A percentile compares a stretch with the other conserved stretches of the same genome.
These are phyloP conservation scores for Megacollybia marginata DNA, from an alignment of 768 basidiomycete genomes.

Conservation along the genomic window DNA sequence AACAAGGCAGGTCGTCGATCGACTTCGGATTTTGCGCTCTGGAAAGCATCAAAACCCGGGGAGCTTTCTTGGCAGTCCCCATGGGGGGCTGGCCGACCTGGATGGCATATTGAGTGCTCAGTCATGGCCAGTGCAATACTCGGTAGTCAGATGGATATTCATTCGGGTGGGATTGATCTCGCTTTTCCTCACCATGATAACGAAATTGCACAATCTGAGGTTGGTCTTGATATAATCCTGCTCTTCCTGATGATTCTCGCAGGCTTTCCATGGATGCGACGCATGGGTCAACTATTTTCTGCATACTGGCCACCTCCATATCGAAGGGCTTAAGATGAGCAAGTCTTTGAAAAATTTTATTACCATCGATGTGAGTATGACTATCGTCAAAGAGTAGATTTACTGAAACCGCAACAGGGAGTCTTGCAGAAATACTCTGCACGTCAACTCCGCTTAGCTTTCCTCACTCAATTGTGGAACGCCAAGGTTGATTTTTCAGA, in stretches of 20 bases:
- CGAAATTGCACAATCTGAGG: slow-evolving; percentile 97
- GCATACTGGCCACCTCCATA: slow-evolving; percentile 97
- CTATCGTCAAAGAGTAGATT: slow-evolving; percentile 2
- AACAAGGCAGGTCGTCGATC: slow-evolving; percentile 60
- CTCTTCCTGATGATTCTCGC: slow-evolving; percentile 6
- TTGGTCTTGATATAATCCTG: slow-evolving; percentile 18
- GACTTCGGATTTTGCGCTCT: slow-evolving; percentile 91
- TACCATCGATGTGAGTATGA: slow-evolving; percentile 72
- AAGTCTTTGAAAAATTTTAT: slow-evolving; percentile 99
- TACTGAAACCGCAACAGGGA: slow-evolving; percentile 44
- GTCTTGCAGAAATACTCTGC: slow-evolving; percentile 77
- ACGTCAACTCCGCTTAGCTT: slow-evolving; percentile 85
- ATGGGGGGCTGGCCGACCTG: slow-evolving; percentile 94
- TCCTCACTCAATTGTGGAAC: slow-evolving; percentile 89
- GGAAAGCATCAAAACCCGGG: slow-evolving; percentile 95
- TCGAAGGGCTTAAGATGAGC: slow-evolving; percentile 98
- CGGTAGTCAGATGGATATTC: slow-evolving; percentile 92
- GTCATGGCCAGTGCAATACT: slow-evolving; percentile 94
- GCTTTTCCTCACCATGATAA: slow-evolving; percentile 99
- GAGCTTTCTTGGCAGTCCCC: slow-evolving; percentile 96
- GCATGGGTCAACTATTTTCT: slow-evolving; percentile 99
- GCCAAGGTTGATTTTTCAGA: slow-evolving; percentile 93
- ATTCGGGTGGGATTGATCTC: slow-evolving; percentile 94
- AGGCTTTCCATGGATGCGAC: slow-evolving; percentile 90
- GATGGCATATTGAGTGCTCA: slow-evolving; percentile 99